Percentiles rank a stretch among this genome's conserved stretches.
Conservation (phyloP, 352 stramenopile species). For the Thalassiosira livingstoniorum region DNA sequence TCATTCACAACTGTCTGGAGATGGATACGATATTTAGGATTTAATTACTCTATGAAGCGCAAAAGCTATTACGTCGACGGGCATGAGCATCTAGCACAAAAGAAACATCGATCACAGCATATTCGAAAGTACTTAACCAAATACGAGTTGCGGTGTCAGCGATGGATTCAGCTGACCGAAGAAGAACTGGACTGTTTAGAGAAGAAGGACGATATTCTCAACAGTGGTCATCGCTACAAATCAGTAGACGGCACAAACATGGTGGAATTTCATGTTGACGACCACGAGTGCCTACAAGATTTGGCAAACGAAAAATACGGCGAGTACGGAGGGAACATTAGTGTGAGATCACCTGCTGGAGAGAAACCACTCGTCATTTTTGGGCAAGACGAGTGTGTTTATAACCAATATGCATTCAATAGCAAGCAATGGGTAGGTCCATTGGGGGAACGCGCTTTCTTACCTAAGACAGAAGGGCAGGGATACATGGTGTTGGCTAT, state of each 20-base stretch:
- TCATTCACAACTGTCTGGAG: slow-evolving; percentile 4
- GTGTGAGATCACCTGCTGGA: background rate
- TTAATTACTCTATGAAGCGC: background rate
- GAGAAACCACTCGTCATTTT: slow-evolving; percentile 32
- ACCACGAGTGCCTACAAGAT: slow-evolving; percentile 25
- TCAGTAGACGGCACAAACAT: slow-evolving; percentile 11
- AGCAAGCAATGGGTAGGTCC: slow-evolving; percentile 23
- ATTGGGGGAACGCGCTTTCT: slow-evolving; percentile 15
- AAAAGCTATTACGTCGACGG: background rate
- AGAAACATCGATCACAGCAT: background rate
- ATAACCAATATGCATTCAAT: slow-evolving; percentile 33
- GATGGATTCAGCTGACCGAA: background rate
- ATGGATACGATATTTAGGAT: slow-evolving; percentile 12
- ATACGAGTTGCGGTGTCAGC: slow-evolving; percentile 1
- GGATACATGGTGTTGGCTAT: slow-evolving; percentile 36
- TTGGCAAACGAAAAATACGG: slow-evolving; percentile 3
- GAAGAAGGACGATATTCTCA: slow-evolving; percentile 2
- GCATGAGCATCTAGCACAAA: background rate
- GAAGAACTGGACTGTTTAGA: background rate
- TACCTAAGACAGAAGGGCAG: slow-evolving; percentile 32
- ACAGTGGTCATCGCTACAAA: background rate
- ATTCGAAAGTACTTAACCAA: background rate
- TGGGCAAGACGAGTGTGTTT: slow-evolving; percentile 40
- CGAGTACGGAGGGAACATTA: slow-evolving; percentile 16
- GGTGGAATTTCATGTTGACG: slow-evolving; percentile 41